phyloP scores from a whole-genome alignment of 805 yeast species.

The Alloascoidea hylecoeti region DNA sequence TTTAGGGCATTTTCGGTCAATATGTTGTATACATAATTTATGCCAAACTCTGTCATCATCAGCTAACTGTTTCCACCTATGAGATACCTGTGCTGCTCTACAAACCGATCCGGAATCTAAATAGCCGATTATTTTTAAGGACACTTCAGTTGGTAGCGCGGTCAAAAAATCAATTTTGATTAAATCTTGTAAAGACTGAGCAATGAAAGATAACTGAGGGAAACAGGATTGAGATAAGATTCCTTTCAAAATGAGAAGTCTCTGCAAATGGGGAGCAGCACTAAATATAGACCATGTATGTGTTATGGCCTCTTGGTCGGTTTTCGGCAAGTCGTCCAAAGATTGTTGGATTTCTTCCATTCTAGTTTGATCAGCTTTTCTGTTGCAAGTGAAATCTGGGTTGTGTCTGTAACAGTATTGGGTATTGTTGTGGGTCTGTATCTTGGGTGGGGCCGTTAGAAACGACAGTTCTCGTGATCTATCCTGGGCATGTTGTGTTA shows the following conservation, averaged over 20 bases:
- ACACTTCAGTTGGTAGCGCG: constrained; percentile 73
- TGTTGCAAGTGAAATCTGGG: constrained; percentile 70
- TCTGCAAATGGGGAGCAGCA: constrained; percentile 55
- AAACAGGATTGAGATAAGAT: constrained; percentile 83
- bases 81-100: constrained; percentile 85
- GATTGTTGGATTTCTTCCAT: constrained; percentile 48
- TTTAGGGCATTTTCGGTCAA: constrained; percentile 91
- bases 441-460: no score
- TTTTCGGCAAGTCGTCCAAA: constrained; percentile 34
- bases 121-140: constrained; percentile 75
- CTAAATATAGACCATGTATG: constrained; percentile 78
- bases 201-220: constrained; percentile 81
- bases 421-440: no score
- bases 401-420: constrained; percentile 84
- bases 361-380: constrained; percentile 46
- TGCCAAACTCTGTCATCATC: constrained; percentile 98
- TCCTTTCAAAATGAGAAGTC: constrained; percentile 72
- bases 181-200: constrained; percentile 64
- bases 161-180: constrained; percentile 82
- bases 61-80: constrained; percentile 77
- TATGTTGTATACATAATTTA: constrained; percentile 96
- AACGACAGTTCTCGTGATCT: no score
- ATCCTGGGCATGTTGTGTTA: no score
- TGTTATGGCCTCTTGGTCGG: constrained; percentile 64
- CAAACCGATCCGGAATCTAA: constrained; percentile 90